A percentile compares a stretch with the other conserved stretches of the same genome.
phyloP scores from a whole-genome alignment of 139 green algal genomes.

The Volvox africanus region DNA sequence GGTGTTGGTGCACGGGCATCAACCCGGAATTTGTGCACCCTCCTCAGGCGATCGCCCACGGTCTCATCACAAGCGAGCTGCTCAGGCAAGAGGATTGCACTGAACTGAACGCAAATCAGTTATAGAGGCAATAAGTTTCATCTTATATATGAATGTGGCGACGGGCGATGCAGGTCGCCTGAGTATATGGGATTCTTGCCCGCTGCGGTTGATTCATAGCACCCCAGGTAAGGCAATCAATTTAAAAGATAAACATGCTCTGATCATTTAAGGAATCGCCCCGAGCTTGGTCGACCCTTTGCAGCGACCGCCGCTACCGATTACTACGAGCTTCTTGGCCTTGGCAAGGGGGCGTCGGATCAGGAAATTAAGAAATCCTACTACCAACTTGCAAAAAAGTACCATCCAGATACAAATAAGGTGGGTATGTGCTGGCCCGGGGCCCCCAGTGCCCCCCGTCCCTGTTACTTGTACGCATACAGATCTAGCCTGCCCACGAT shows the following conservation, averaged over 20 bases:
- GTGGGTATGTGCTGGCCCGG: slow-evolving; percentile 39
- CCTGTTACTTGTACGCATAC: too few relatives aligned
- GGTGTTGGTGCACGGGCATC: not conserved
- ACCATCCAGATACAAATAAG: slow-evolving; percentile 95
- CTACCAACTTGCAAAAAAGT: slow-evolving; percentile 92
- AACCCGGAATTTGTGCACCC: slow-evolving; percentile 11
- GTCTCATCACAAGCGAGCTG: not conserved
- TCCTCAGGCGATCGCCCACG: slow-evolving; percentile 16
- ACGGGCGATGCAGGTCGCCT: not conserved
- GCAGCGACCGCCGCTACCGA: slow-evolving; percentile 54
- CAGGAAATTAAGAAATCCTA: slow-evolving; percentile 94
- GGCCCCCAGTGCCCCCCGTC: too few relatives aligned
- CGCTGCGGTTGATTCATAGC: not conserved
- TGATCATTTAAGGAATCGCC: not conserved
- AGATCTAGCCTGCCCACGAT: too few relatives aligned
- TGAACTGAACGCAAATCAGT: not conserved
- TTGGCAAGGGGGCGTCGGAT: slow-evolving; percentile 73
- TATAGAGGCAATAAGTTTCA: not conserved
- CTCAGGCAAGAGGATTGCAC: not conserved
- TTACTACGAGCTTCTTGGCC: slow-evolving; percentile 89
- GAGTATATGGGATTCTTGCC: not conserved
- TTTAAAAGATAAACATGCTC: not conserved
- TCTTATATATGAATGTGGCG: not conserved
- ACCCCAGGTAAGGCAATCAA: not conserved
- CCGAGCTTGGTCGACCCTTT: not conserved